A percentile compares a stretch with the other conserved stretches of the same genome.
Evolutionary conservation across 441 rosid genomes (phyloP).

Genomic region (Monsonia emarginata): DNA sequence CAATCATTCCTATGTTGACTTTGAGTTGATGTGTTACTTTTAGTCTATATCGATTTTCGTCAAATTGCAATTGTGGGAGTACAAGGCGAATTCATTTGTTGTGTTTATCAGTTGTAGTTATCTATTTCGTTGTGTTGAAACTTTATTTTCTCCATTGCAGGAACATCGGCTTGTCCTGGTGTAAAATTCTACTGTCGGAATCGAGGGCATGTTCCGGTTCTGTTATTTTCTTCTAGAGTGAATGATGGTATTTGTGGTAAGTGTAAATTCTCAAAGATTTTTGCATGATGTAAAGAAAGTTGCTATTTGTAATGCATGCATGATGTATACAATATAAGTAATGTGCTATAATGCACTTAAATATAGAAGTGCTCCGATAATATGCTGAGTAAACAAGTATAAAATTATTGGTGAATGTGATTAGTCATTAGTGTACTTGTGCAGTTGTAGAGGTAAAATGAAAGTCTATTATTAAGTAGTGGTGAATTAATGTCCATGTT

Average conservation of each 20-base stretch:
- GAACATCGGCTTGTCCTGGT: conserved; percentile 3
- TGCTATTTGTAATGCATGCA: neutral
- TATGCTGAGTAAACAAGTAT: neutral
- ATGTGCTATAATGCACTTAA: too few species aligned
- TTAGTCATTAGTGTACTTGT: neutral
- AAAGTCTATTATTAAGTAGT: too few species aligned
- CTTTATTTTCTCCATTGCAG: neutral
- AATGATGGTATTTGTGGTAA: conserved; percentile 3
- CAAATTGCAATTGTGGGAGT: neutral
- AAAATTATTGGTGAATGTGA: neutral
- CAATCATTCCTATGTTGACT: too few species aligned
- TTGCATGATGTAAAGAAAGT: neutral
- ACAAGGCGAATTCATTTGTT: neutral
- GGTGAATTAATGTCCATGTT: neutral
- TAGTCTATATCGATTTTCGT: neutral
- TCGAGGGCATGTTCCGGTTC: neutral
- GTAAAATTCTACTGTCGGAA: neutral
- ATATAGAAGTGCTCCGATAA: too few species aligned
- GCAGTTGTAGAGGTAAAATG: neutral
- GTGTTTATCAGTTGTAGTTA: neutral
- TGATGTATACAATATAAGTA: too few species aligned
- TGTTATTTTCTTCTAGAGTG: neutral
- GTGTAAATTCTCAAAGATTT: neutral
- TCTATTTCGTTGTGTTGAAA: neutral
- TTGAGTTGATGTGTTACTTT: too few species aligned